Percentiles rank a stretch among this genome's conserved stretches.
Conservation (phyloP, 306 rosid species). For the Medicago lupulina region DNA sequence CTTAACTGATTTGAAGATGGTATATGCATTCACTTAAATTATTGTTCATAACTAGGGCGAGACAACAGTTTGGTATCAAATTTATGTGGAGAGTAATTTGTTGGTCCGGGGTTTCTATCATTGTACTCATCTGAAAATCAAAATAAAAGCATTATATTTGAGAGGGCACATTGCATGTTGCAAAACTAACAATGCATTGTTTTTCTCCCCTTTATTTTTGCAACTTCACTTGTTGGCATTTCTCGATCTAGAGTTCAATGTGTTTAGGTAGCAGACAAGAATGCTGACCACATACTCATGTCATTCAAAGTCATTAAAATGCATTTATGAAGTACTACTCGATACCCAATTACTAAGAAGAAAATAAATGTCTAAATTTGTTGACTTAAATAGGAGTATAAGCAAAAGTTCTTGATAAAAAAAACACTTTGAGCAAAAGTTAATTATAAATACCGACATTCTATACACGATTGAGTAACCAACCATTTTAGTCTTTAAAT, state of each 20-base stretch:
- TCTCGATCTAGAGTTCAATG: conserved; percentile 46
- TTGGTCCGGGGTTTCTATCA: neutral
- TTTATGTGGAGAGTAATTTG: neutral
- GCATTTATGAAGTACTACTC: no score
- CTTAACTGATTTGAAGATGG: neutral
- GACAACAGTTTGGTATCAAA: neutral
- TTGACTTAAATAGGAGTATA: no score
- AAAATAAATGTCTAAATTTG: no score
- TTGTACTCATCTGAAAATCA: conserved; percentile 15
- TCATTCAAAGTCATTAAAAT: conserved; percentile 1
- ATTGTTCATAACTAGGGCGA: neutral
- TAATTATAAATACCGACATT: no score
- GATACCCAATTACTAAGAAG: no score
- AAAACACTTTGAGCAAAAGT: no score
- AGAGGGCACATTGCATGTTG: conserved; percentile 13
- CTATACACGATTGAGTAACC: no score
- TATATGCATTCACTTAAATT: neutral
- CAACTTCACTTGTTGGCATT: conserved; percentile 55
- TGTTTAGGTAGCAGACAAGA: neutral
- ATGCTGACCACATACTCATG: conserved; percentile 34
- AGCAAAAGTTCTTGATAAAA: no score
- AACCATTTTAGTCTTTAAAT: no score
- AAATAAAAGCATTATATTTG: neutral
- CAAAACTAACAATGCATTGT: conserved; percentile 28
- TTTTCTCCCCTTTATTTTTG: conserved; percentile 52